Evolutionary conservation across 2,329 filamentous ascomycete genomes (phyloP).

Genomic region (Apiospora sp.): DNA sequence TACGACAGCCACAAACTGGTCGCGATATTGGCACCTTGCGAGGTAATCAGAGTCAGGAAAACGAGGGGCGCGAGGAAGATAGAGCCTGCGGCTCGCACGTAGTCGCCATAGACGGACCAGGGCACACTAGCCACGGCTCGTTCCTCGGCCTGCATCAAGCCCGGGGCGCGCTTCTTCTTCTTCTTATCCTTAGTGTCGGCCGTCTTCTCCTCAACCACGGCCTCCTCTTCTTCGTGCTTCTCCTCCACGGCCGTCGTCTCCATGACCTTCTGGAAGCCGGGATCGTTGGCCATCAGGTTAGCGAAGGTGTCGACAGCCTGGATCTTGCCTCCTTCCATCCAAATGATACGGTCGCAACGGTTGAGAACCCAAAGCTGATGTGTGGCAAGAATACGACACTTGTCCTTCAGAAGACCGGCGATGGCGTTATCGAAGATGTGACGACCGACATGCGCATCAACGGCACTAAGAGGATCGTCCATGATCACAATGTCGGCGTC

Average conservation of each 20-base stretch:
- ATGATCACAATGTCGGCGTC: conserved; percentile 73
- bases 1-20: conserved; percentile 93
- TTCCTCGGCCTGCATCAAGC: conserved; percentile 74
- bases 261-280: conserved; percentile 84
- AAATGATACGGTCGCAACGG: conserved; percentile 89
- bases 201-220: conserved; percentile 55
- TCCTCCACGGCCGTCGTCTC: conserved; percentile 80
- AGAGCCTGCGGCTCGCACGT: conserved; percentile 77
- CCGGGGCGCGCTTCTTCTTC: conserved; percentile 65
- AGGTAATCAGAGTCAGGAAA: conserved; percentile 68
- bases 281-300: conserved; percentile 81
- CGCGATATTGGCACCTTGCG: conserved; percentile 84
- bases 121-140: conserved; percentile 79
- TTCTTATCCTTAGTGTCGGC: conserved; percentile 56
- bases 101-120: conserved; percentile 81
- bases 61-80: conserved; percentile 73
- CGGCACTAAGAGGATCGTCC: conserved; percentile 74
- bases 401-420: conserved; percentile 84
- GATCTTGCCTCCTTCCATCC: conserved; percentile 88
- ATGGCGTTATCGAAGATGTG: conserved; percentile 95
- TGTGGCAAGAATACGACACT: conserved; percentile 90
- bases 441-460: conserved; percentile 74
- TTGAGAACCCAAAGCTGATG: conserved; percentile 94
- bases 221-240: conserved; percentile 63
- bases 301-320: conserved; percentile 88